phyloP scores from a whole-genome alignment of 2,329 filamentous ascomycete species.

The Leptographium wingfieldii region DNA sequence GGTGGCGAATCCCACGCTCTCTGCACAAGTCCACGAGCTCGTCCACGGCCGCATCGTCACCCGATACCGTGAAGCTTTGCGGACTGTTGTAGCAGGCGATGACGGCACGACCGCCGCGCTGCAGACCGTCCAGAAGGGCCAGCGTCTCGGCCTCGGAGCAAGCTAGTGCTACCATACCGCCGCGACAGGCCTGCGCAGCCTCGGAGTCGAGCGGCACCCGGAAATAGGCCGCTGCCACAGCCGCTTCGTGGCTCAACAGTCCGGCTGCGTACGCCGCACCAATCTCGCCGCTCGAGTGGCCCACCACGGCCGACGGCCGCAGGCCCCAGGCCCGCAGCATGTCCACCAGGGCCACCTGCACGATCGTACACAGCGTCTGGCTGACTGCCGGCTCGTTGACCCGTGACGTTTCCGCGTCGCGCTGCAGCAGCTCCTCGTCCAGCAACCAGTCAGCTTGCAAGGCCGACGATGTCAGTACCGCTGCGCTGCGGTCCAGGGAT shows the following conservation, averaged over 20 bases:
- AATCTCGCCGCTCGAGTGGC: conserved; percentile 39
- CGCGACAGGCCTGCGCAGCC: conserved; percentile 12
- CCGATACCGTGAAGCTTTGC: conserved; percentile 24
- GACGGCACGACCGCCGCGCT: conserved; percentile 17
- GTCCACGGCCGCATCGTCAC: conserved; percentile 11
- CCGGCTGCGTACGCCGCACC: conserved; percentile 36
- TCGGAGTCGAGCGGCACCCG: conserved; percentile 24
- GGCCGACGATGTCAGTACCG: conserved; percentile 16
- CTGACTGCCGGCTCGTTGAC: conserved; percentile 27
- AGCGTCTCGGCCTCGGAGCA: conserved; percentile 22
- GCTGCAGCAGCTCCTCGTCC: conserved; percentile 22
- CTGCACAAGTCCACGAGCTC: conserved; percentile 6
- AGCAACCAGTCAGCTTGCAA: conserved; percentile 25
- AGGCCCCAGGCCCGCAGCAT: conserved; percentile 25
- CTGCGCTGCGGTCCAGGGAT: conserved; percentile 11
- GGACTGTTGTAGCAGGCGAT: conserved; percentile 24
- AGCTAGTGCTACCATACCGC: conserved; percentile 36
- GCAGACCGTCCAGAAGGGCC: conserved; percentile 10
- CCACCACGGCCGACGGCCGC: conserved; percentile 24
- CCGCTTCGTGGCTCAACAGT: conserved; percentile 25
- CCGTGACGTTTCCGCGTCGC: conserved; percentile 20
- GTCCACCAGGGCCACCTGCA: conserved; percentile 34
- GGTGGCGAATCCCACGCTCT: conserved; percentile 12
- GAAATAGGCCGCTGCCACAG: conserved; percentile 32
- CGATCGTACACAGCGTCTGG: conserved; percentile 28